Evolutionary conservation across 148 eudicot species (phyloP), one percentile per base, ranked within the genome.

Genomic region (Diospyros kaki): DNA sequence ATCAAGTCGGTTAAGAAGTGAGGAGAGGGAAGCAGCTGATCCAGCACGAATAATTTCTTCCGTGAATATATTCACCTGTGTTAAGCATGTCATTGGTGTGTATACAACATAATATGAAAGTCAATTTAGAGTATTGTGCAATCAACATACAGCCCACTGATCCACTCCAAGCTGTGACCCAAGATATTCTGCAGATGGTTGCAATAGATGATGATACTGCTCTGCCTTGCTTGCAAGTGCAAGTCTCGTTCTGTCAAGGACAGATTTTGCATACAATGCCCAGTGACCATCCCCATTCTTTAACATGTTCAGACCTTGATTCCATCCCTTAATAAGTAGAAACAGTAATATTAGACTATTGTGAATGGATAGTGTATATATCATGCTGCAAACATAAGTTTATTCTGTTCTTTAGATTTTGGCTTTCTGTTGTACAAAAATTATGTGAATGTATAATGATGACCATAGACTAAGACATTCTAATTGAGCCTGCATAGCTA

Each of bases 21-120:
- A 83, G 43, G 98, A 95, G 39, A 95, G 81, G 48, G 98, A 87
- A 71, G 98, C 98, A 75, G 98, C 98, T 50, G 98, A 92, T 76
- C 98, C 98, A 73, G 97, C 96, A 72, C 98, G 92, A 62, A 95
- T 92, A 14, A 95, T 85, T 82, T 95, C 98, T 84, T 95, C 98
- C 12, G 98, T 92, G 77, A 95, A 95, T 83, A 95, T 92, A 74
- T 88, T 79, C 73, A 95, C 86, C 98, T 95, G 88, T 84, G 83
- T 71, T 56, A 60, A 70, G 64, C 28, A 28, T 28, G 28, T 28
- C 51, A 17, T 68, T 50, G 44, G 5, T 66, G 60, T 59, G 11
- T 39, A 54, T 12, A 64, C 50, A 61, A 60, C 9, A 15, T 18
- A 42, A 5, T 28, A 17, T 14, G 48, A n/a, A 73, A 73, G 65